Evolutionary conservation across 805 yeast genomes (phyloP), one percentile per base, ranked within the genome.

Genomic region (Spencermartinsiella europaea): DNA sequence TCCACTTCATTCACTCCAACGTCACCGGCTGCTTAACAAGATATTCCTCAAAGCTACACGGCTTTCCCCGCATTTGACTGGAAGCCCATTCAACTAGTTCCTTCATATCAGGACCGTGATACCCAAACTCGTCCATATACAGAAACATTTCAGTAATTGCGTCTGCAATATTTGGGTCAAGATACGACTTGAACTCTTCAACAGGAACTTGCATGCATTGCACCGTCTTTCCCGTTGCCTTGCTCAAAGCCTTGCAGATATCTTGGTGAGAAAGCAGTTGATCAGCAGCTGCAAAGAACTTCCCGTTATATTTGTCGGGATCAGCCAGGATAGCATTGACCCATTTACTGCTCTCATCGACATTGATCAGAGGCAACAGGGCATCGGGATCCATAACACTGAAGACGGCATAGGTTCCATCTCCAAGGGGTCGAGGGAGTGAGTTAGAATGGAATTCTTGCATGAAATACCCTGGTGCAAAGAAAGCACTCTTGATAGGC

Each of bases 401-500:
- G 10, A 20, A n/a, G 4, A 22, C 16, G 7, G 45, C 35, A 31
- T 44, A 44, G 17, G 44, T 44, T 15, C 47, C 47, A 22, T 44
- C 47, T 5, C 47, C 47, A 14, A 15, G 17, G 10, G 47, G 47
- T 12, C 35, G 46, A 21, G 47, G 47, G 16, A 15, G 8, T 25
- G 12, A 14, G 21, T 12, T 20, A 16, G 21, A 4, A 38, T 7
- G n/a, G 22, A 21, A 39, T 21, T 44, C 40, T 10, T 42, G 37
- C 45, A 44, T 38, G 34, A 40, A 44, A 12, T 20, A 40, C 19
- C 25, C 47, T 16, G 47, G 47, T 8, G 34, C 17, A 19, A 19
- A 44, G 28, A 44, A 44, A 4, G 47, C 45, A 25, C 44, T 38
- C 44, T 44, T 44, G 21, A 44, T 38, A 5, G 47, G 47, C 25